Conservation (phyloP, 208 protist species). For the Trypanosoma theileri region DNA sequence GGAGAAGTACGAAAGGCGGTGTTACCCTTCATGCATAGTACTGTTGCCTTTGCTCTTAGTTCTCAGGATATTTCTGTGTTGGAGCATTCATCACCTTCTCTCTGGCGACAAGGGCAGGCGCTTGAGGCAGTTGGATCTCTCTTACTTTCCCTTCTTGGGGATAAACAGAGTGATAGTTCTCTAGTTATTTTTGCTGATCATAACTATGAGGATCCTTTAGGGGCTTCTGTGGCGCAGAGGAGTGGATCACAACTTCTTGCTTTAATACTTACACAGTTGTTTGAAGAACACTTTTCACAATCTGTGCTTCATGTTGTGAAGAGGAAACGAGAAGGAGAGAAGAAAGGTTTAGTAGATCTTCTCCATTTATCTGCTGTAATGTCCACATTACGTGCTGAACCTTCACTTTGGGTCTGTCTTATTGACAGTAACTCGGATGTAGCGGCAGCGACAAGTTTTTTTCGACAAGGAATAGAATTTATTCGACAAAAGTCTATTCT, state of each 20-base stretch:
- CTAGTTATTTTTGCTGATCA: constrained; percentile 11
- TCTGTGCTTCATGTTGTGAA: constrained; percentile 2
- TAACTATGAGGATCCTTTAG: not conserved
- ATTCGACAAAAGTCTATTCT: not conserved
- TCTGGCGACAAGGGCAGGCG: constrained; percentile 58
- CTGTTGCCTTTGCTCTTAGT: constrained; percentile 12
- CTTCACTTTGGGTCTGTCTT: not conserved
- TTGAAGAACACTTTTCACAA: not conserved
- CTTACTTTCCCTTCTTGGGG: constrained; percentile 49
- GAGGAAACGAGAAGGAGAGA: not conserved
- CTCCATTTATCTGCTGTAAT: not conserved
- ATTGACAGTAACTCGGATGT: constrained; percentile 15
- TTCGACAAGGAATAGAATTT: not conserved
- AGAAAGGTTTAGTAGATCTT: not conserved
- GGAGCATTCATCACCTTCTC: constrained; percentile 21
- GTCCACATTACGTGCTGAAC: not conserved
- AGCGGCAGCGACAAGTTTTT: not conserved
- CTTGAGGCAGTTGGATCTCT: constrained; percentile 57
- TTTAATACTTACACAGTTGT: constrained; percentile 16
- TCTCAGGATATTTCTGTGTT: constrained; percentile 17
- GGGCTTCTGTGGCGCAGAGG: not conserved
- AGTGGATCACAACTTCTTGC: constrained; percentile 12
- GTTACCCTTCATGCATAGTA: constrained; percentile 33
- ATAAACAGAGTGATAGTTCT: constrained; percentile 3
- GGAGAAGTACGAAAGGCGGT: constrained; percentile 4